These are phyloP conservation scores for Vitis hybrid DNA, from an alignment of 177 flowering plant genomes.

Conservation along the genomic window DNA sequence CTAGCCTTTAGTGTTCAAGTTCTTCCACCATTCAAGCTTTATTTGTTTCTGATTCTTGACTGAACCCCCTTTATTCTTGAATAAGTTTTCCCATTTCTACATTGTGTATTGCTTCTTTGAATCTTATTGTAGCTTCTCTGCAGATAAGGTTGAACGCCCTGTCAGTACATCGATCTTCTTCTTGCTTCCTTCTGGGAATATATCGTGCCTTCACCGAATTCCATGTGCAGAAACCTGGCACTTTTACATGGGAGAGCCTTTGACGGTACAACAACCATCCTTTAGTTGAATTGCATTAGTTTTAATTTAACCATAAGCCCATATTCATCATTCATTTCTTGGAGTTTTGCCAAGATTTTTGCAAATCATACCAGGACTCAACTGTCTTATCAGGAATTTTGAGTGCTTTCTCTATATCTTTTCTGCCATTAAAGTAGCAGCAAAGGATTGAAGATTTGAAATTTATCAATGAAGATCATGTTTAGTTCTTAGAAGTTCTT, in stretches of 20 bases:
- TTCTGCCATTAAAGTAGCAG: too few species aligned
- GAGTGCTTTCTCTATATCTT: too few species aligned
- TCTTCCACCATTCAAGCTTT: not conserved
- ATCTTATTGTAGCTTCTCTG: conserved; percentile 2
- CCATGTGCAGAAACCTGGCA: conserved; percentile 95
- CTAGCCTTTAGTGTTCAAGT: too few species aligned
- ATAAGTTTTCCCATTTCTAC: not conserved
- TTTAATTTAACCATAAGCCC: too few species aligned
- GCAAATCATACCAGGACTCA: too few species aligned
- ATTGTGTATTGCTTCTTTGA: not conserved
- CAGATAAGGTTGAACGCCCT: conserved; percentile 87
- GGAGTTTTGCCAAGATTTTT: too few species aligned
- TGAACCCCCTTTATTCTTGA: not conserved
- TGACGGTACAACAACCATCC: conserved; percentile 46
- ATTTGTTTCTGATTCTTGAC: not conserved
- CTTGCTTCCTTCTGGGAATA: conserved; percentile 76
- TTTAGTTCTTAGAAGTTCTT: too few species aligned
- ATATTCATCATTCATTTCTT: too few species aligned
- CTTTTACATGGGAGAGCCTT: conserved; percentile 82
- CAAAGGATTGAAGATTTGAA: too few species aligned
- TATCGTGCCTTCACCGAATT: conserved; percentile 78
- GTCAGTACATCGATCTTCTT: conserved; percentile 81
- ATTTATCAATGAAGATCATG: too few species aligned
- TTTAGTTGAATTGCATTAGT: not conserved
- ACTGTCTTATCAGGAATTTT: too few species aligned